Percentiles rank a stretch among this genome's conserved stretches.
These are phyloP conservation scores for Myriosclerotinia scirpicola DNA, from an alignment of 2,329 filamentous ascomycete species.

Conservation along the genomic window DNA sequence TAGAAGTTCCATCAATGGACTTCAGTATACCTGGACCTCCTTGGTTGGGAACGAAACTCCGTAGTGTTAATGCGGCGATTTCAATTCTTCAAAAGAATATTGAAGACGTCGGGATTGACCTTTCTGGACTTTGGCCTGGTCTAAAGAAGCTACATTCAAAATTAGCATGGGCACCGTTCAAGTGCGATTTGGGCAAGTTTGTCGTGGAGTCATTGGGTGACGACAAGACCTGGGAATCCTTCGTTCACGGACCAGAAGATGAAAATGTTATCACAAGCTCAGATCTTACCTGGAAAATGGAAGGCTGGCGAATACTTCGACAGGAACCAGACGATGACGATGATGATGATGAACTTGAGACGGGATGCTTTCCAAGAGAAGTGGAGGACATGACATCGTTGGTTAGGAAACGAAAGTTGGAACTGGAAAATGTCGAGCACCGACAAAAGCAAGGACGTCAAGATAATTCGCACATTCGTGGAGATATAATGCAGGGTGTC, in stretches of 20 bases:
- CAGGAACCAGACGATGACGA: constrained; percentile 38
- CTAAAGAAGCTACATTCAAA: constrained; percentile 42
- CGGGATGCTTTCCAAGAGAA: constrained; percentile 30
- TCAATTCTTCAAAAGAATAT: constrained; percentile 40
- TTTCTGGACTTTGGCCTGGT: constrained; percentile 44
- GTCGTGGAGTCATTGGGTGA: constrained; percentile 45
- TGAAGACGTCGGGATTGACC: constrained; percentile 35
- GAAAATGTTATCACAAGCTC: constrained; percentile 43
- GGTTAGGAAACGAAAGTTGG: constrained; percentile 44
- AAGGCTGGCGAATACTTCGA: constrained; percentile 49
- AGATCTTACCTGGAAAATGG: constrained; percentile 49
- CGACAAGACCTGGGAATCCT: constrained; percentile 41
- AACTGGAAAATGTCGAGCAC: constrained; percentile 26
- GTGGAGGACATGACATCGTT: constrained; percentile 42
- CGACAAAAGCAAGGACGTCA: not conserved
- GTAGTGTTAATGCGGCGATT: constrained; percentile 26
- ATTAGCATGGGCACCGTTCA: constrained; percentile 51
- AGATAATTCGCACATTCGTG: not conserved
- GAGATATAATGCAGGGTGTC: not conserved
- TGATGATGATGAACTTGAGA: constrained; percentile 43
- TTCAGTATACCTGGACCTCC: constrained; percentile 46
- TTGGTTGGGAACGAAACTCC: constrained; percentile 44
- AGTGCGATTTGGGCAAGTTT: constrained; percentile 39
- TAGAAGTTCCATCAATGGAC: constrained; percentile 50
- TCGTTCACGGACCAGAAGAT: constrained; percentile 38